These are phyloP conservation scores for Fimicolochytrium jonesii DNA, from an alignment of 192 early-diverging fungal genomes.

Conservation along the genomic window DNA sequence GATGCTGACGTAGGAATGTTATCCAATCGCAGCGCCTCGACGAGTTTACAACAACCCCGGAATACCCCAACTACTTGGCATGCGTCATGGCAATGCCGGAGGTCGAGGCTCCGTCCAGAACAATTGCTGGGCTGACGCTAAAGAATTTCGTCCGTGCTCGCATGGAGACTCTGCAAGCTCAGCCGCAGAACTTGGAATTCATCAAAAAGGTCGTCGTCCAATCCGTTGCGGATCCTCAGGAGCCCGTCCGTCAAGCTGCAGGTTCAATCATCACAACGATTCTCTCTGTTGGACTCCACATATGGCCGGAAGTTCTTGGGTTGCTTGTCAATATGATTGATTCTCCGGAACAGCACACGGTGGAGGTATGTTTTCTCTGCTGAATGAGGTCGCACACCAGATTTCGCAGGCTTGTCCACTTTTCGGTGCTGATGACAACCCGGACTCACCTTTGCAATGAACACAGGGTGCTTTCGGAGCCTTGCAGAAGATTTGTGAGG, in stretches of 20 bases:
- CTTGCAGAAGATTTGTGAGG: conserved; percentile 94
- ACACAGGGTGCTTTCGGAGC: conserved; percentile 76
- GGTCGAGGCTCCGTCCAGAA: conserved; percentile 63
- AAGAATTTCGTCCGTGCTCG: conserved; percentile 62
- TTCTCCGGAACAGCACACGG: conserved; percentile 58
- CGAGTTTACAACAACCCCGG: conserved; percentile 47
- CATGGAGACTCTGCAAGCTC: conserved; percentile 37
- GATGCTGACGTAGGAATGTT: no score
- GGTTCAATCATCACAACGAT: conserved; percentile 89
- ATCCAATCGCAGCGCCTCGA: conserved; percentile 44
- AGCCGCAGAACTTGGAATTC: conserved; percentile 57
- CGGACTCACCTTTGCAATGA: no score
- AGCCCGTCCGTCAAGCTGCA: conserved; percentile 71
- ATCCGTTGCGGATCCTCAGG: conserved; percentile 67
- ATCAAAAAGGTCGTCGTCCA: conserved; percentile 57
- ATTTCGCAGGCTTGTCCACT: background rate
- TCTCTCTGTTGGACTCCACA: conserved; percentile 60
- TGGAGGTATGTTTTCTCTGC: conserved; percentile 58
- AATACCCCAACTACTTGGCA: conserved; percentile 88
- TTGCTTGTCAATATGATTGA: conserved; percentile 77
- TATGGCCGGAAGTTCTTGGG: conserved; percentile 82
- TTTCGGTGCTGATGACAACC: background rate
- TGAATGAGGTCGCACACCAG: background rate
- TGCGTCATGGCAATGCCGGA: conserved; percentile 72
- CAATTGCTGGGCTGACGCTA: conserved; percentile 69